Percentiles rank a stretch among this genome's conserved stretches.
phyloP scores from a whole-genome alignment of 768 basidiomycete genomes.

The Tulasnella sp. region DNA sequence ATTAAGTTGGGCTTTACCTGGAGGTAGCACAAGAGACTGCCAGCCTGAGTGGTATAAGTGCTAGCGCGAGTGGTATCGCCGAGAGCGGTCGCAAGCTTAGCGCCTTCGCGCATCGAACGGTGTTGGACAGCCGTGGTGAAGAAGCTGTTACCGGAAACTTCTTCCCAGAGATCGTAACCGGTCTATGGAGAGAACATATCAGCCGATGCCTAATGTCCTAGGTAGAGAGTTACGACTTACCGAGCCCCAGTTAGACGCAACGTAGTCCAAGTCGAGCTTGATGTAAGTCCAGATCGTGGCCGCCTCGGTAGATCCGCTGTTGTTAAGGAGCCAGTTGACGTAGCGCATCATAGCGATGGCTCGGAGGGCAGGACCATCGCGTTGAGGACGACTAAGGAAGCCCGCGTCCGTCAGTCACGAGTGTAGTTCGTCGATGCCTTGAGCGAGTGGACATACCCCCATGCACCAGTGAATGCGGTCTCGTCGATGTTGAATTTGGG shows the following conservation, averaged over 20 bases:
- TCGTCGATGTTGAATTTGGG: slow-evolving; percentile 61
- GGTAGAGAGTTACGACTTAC: too few relatives aligned
- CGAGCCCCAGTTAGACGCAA: slow-evolving; percentile 59
- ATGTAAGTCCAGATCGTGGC: slow-evolving; percentile 58
- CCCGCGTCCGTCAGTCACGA: too few relatives aligned
- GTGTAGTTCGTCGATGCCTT: too few relatives aligned
- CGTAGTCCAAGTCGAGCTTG: slow-evolving; percentile 63
- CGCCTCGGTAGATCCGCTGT: slow-evolving; percentile 41
- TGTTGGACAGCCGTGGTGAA: slow-evolving; percentile 75
- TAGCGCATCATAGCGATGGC: slow-evolving; percentile 55
- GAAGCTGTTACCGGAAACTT: slow-evolving; percentile 55
- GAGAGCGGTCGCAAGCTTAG: slow-evolving; percentile 44
- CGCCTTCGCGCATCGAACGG: slow-evolving; percentile 57
- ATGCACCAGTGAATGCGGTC: slow-evolving; percentile 38
- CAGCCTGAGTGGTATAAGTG: slow-evolving; percentile 39
- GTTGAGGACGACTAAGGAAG: slow-evolving; percentile 31
- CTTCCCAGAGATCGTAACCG: slow-evolving; percentile 13
- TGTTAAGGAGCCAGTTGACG: too few relatives aligned
- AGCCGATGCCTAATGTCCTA: slow-evolving; percentile 3
- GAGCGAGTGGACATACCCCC: slow-evolving; percentile 20
- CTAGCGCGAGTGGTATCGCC: slow-evolving; percentile 39
- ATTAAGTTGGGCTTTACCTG: slow-evolving; percentile 31
- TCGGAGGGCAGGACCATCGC: slow-evolving; percentile 63
- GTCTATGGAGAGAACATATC: neutral
- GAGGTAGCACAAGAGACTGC: slow-evolving; percentile 58